phyloP scores from a whole-genome alignment of 169 alveolate species.

The Babesia ovis region DNA sequence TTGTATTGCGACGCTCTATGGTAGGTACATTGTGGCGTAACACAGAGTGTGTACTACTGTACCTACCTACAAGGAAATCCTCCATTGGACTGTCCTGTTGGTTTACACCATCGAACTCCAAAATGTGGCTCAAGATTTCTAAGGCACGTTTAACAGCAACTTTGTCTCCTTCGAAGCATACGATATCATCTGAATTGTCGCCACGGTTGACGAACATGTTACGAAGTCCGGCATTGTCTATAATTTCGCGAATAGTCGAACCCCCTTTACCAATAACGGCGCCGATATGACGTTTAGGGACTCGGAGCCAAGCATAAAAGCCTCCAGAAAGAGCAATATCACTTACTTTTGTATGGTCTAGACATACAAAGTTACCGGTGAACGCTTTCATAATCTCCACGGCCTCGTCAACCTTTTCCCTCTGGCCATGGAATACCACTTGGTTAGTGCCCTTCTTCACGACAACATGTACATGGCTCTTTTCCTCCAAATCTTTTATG shows the following conservation, averaged over 20 bases:
- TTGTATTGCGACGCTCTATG: not conserved
- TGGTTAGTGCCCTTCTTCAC: slow-evolving; percentile 23
- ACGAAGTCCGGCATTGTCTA: slow-evolving; percentile 32
- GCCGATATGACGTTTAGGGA: slow-evolving; percentile 40
- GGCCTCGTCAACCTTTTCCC: slow-evolving; percentile 41
- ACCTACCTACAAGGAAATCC: slow-evolving; percentile 16
- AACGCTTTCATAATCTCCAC: slow-evolving; percentile 36
- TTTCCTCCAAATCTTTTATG: slow-evolving; percentile 29
- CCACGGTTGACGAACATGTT: slow-evolving; percentile 49
- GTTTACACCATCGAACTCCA: slow-evolving; percentile 47
- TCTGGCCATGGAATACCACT: slow-evolving; percentile 36
- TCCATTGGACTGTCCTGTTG: slow-evolving; percentile 17
- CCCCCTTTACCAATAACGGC: slow-evolving; percentile 64
- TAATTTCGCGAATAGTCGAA: slow-evolving; percentile 43
- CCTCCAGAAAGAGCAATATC: slow-evolving; percentile 11
- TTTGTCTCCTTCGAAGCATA: slow-evolving; percentile 35
- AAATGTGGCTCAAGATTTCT: slow-evolving; percentile 18
- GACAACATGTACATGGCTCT: slow-evolving; percentile 17
- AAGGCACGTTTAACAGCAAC: slow-evolving; percentile 27
- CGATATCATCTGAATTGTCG: slow-evolving; percentile 28
- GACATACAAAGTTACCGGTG: slow-evolving; percentile 28
- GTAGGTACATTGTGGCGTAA: slow-evolving; percentile 7
- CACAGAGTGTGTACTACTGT: slow-evolving; percentile 36
- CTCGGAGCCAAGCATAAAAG: slow-evolving; percentile 44
- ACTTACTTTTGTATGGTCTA: slow-evolving; percentile 18